Evolutionary conservation across 345 rosid species (phyloP), one percentile per base, ranked within the genome.

Genomic region (Mallotus nudiflorus): DNA sequence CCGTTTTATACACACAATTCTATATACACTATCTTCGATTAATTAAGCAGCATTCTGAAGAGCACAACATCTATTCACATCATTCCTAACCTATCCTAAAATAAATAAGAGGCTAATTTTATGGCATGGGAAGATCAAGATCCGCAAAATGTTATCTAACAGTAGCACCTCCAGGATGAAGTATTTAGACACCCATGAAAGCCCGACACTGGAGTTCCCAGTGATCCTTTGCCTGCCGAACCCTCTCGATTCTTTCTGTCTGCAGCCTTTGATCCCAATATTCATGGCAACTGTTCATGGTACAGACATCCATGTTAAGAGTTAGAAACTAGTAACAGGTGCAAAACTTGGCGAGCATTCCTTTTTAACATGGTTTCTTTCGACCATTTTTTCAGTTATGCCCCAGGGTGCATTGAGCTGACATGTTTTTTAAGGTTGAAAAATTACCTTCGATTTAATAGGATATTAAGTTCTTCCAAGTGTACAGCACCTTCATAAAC

Each of bases 161-260:
- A n/a, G 50, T 50, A 48, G 8, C 45, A 13, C n/a, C n/a, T 14
- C 9, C 0, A 24, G 45, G 31, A 52, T 45, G 20, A 66, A 27
- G 2, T 19, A 50, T 46, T 45, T 80, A 90, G 46, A 85, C 73
- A 16, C 96, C 96, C 33, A 81, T 49, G 80, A 94, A 89, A 35
- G 92, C 82, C 28, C 87, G 82, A 61, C 93, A 89, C 73, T 89
- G 91, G 20, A 58, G 67, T 65, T 95, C 97, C 97, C 99, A 92
- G 50, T 92, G 91, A 68, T 92, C 88, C 77, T 89, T 92, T 25
- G 86, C 88, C 70, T 85, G 93, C 40, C 69, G 77, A 65, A 92
- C 16, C 84, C 99, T 83, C 74, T 90, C 91, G 8, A 50, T 78
- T 77, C 96, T 85, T 76, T 95, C 97, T 3, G 84, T 79, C 61